These are phyloP conservation scores for Boletellus emodensis DNA, from an alignment of 768 basidiomycete species.

Conservation along the genomic window DNA sequence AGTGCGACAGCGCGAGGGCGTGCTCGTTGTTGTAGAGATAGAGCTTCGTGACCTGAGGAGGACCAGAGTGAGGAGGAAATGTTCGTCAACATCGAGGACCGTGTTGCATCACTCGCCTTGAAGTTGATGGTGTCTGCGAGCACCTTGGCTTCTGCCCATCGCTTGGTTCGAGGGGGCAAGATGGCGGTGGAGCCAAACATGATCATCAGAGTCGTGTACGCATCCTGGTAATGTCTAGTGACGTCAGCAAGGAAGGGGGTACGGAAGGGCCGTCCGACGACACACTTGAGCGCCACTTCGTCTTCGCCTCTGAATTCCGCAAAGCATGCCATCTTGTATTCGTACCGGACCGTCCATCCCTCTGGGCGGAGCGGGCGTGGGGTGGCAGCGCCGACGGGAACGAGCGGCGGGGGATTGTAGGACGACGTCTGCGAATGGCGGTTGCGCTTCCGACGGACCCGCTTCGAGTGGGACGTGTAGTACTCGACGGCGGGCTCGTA, in stretches of 20 bases:
- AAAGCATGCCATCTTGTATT: conserved; percentile 96
- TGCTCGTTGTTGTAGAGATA: conserved; percentile 91
- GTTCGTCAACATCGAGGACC: background rate
- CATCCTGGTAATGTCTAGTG: conserved; percentile 88
- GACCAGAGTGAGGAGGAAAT: background rate
- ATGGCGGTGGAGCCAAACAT: conserved; percentile 89
- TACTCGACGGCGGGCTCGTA: conserved; percentile 90
- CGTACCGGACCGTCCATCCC: conserved; percentile 95
- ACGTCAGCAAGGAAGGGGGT: conserved; percentile 11
- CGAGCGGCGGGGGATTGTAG: conserved; percentile 44
- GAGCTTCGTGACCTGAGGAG: conserved; percentile 73
- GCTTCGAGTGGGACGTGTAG: conserved; percentile 89
- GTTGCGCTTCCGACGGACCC: conserved; percentile 86
- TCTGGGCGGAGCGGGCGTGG: conserved; percentile 69
- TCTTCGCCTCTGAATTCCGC: conserved; percentile 93
- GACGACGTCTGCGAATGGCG: conserved; percentile 63
- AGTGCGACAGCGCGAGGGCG: conserved; percentile 72
- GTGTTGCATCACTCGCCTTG: conserved; percentile 50
- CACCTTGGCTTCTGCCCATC: conserved; percentile 98
- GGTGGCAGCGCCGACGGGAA: conserved; percentile 36
- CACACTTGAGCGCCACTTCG: conserved; percentile 88
- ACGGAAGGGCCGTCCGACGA: conserved; percentile 28
- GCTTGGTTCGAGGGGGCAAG: conserved; percentile 87
- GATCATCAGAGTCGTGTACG: conserved; percentile 74
- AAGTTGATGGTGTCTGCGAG: conserved; percentile 90